Base-by-base conservation (phyloP, 805 yeast species). In the Tetrapisispora nanseiensis region DNA sequence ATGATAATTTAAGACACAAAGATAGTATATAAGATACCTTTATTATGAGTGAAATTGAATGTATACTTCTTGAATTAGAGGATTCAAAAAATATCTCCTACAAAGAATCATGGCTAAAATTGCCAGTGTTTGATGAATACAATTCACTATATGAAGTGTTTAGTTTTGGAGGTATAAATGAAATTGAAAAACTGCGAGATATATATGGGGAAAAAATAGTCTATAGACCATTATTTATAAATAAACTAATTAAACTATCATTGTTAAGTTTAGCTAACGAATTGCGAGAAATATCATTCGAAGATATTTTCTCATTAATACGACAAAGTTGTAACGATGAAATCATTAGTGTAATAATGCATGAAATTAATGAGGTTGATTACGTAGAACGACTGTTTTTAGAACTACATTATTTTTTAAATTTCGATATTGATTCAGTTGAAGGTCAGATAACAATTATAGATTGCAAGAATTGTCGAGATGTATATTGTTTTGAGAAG, bases 131-230 rank as follows among this genome's bases (percentile, higher is more conserved):
- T 2, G 31, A 35, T 26, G 30, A 39, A 11, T 47, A 46, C 18
- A 36, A 35, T 13, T n/a, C 41, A 16, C 11, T 55, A 12, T 42
- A 57, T 19, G 64, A 59, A 32, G 38, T 59, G 12, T 57, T 54
- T 37, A 40, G 57, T 22, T 61, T 59, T 46, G 63, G 63, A 8
- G 47, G 48, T 5, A 36, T 58, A 3, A 36, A 43, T 6, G 58
- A 59, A 40, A 33, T 46, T 3, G 43, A 33, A 4, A 16, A 33
- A 30, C 23, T 24, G n/a, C 5, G 13, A 18, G 21, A 26, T 4
- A 19, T 22, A 13, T 39, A 26, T 37, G 40, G 28, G 3, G 23
- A 37, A 7, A 15, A 15, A 3, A 8, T 30, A 3, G 15, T 24
- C 3, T 16, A 35, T 24, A 26, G 38, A 13, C n/a, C 18, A 2